Conservation (phyloP, 805 yeast genomes). For the Yarrowia divulgata region DNA sequence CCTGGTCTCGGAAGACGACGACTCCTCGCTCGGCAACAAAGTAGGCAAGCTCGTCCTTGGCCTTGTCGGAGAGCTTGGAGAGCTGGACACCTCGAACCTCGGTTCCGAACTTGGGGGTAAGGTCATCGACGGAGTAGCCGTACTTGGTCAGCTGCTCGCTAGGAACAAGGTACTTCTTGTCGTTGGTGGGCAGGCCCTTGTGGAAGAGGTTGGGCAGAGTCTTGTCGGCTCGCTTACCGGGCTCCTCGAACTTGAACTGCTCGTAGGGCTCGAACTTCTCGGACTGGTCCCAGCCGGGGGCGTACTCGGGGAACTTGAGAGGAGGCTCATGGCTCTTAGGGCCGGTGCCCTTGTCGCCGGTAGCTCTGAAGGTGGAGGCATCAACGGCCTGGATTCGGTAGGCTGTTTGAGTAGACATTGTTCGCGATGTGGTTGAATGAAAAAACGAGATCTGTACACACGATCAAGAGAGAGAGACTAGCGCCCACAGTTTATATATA, state of each 20-base stretch:
- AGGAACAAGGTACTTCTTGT: conserved; percentile 26
- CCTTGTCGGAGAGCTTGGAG: conserved; percentile 59
- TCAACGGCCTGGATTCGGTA: conserved; percentile 41
- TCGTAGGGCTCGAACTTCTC: conserved; percentile 60
- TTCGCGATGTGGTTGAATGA: neutral
- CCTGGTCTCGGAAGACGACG: conserved; percentile 74
- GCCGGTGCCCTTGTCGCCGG: conserved; percentile 19
- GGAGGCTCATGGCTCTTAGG: conserved; percentile 30
- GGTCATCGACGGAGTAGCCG: conserved; percentile 48
- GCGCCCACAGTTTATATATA: conserved; percentile 4
- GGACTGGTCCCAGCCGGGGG: conserved; percentile 73
- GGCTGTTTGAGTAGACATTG: conserved; percentile 41
- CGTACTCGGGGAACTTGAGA: conserved; percentile 60
- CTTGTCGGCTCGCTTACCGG: conserved; percentile 75
- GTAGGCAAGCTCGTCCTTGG: conserved; percentile 72
- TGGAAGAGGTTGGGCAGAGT: conserved; percentile 58
- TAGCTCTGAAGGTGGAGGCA: conserved; percentile 41
- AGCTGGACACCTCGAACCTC: conserved; percentile 70
- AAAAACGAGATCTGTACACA: neutral
- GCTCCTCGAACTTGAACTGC: conserved; percentile 65
- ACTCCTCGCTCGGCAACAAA: conserved; percentile 77
- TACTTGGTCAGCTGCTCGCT: conserved; percentile 44
- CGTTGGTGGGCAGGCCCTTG: conserved; percentile 46
- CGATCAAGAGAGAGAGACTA: neutral
- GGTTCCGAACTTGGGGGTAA: conserved; percentile 76